phyloP scores from a whole-genome alignment of 208 protist genomes.

The Trypanosoma rangeli region DNA sequence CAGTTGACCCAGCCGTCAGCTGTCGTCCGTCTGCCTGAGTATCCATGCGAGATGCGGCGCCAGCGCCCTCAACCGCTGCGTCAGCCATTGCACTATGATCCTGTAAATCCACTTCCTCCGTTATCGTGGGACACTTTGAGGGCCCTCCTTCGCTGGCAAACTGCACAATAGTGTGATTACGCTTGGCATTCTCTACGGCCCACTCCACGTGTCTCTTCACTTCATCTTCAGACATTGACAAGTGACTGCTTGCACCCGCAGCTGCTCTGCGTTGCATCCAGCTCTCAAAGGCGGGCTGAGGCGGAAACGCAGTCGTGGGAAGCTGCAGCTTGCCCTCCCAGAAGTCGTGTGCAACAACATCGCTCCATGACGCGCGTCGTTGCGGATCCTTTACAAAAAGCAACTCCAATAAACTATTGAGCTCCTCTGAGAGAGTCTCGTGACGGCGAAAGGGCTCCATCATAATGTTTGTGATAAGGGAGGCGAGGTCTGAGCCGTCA shows the following conservation, averaged over 20 bases:
- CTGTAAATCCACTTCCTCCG: slow-evolving; percentile 22
- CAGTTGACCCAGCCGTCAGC: background rate
- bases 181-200: slow-evolving; percentile 27
- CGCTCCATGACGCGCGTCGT: slow-evolving; percentile 72
- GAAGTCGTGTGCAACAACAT: slow-evolving; percentile 73
- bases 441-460: slow-evolving; percentile 34
- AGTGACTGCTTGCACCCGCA: background rate
- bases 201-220: slow-evolving; percentile 23
- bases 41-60: background rate
- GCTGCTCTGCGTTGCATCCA: background rate
- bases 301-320: slow-evolving; percentile 34
- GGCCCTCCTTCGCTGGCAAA: slow-evolving; percentile 9
- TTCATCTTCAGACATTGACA: slow-evolving; percentile 1
- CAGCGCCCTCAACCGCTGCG: background rate
- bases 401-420: slow-evolving; percentile 66
- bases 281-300: slow-evolving; percentile 65
- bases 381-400: slow-evolving; percentile 86
- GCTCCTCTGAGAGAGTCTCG: slow-evolving; percentile 38
- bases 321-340: slow-evolving; percentile 64
- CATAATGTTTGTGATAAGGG: slow-evolving; percentile 93
- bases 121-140: slow-evolving; percentile 1
- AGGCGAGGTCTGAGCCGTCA: slow-evolving; percentile 81
- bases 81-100: slow-evolving; percentile 10
- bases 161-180: slow-evolving; percentile 30
- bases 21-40: background rate